Evolutionary conservation across 2,329 filamentous ascomycete genomes (phyloP).

Genomic region (Apiospora aurea): DNA sequence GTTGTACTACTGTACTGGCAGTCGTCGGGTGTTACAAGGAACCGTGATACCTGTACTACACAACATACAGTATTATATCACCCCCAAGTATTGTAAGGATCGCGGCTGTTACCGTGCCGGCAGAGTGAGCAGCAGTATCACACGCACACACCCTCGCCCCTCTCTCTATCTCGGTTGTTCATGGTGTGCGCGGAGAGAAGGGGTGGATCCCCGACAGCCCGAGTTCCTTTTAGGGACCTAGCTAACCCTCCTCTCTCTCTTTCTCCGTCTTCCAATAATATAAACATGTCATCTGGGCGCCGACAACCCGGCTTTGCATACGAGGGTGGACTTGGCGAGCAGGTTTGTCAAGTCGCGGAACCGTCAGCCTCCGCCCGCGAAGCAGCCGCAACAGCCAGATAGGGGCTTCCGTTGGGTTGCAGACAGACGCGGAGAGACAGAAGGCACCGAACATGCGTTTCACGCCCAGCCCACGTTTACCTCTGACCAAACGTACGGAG

Average conservation of each 20-base stretch:
- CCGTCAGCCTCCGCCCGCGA: constrained; percentile 15
- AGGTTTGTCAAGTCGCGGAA: not conserved
- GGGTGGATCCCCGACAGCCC: not conserved
- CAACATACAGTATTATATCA: not conserved
- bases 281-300: not conserved
- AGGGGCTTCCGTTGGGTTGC: constrained; percentile 7
- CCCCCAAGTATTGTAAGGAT: not conserved
- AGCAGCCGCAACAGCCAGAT: constrained; percentile 19
- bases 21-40: constrained; percentile 6
- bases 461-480: not conserved
- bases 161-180: not conserved
- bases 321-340: not conserved
- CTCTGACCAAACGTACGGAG: constrained; percentile 5
- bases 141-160: not conserved
- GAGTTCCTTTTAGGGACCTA: not conserved
- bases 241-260: no score
- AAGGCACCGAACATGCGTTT: constrained; percentile 11
- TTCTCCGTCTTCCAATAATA: not conserved
- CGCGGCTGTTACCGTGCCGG: not conserved
- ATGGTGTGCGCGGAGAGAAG: not conserved
- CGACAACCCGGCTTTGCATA: constrained; percentile 20
- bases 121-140: not conserved
- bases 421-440: not conserved
- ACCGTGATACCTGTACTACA: not conserved
- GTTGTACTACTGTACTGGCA: not conserved